Evolutionary conservation across 2,329 filamentous ascomycete genomes (phyloP), one percentile per base, ranked within the genome.

Genomic region (Botryotinia calthae): DNA sequence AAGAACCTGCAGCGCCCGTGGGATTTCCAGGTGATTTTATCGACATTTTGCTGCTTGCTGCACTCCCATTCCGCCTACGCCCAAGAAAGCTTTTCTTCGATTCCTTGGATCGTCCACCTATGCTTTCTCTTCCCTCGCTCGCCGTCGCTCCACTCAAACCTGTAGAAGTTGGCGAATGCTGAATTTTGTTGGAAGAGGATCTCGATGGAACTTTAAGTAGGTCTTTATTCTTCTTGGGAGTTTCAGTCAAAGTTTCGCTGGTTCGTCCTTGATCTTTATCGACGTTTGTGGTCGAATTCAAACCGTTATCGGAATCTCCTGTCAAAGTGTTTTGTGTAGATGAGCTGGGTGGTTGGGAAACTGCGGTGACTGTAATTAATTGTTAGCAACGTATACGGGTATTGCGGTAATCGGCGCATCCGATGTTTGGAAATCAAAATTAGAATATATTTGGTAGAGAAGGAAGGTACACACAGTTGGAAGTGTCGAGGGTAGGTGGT

Each of bases 11-110:
- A 72, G 80, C 81, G 76, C 81, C 83, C 72, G 82, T 82, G 73
- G 81, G 79, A 75, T 80, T 80, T 74, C 82, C 77, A 75, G 77
- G 77, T 72, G 79, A 84, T 86, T 78, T 84, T 84, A 79, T 85
- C 85, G 75, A 87, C 88, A 79, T 86, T 85, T 82, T 89, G 75
- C 79, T 89, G 83, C 89, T 93, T 77, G 88, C 89, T 75, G 88
- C 86, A 82, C 90, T 93, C 78, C 89, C 88, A 83, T 91, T 91
- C 79, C 89, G 86, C 78, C 87, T 86, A 76, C 87, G 85, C 75
- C 86, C 89, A 72, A 89, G 82, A 78, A 90, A 88, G 82, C 90
- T 92, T 76, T 86, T 84, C 82, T 87, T 89, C 74, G 88, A 90
- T 77, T 88, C 89, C 82, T 89, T 91, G 66, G 91, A 92, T 76